Evolutionary conservation across 257 asterid genomes (phyloP).

Genomic region (Dorcoceras hygrometricum): DNA sequence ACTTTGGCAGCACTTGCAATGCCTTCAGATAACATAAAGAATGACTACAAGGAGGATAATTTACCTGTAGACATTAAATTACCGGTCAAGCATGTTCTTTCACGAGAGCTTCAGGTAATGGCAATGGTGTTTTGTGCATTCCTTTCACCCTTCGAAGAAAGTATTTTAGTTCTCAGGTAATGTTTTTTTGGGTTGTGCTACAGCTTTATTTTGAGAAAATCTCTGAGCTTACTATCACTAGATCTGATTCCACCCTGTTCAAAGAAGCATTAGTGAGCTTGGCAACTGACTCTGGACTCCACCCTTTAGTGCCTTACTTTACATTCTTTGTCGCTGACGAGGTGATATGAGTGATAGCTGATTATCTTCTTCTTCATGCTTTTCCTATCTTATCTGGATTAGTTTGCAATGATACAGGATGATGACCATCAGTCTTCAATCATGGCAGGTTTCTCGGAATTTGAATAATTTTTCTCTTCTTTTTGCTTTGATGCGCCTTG

Average conservation of each 20-base stretch:
- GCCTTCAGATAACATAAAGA: slow-evolving; percentile 64
- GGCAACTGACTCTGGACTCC: slow-evolving; percentile 98
- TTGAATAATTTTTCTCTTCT: slow-evolving; percentile 68
- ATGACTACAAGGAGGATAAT: slow-evolving; percentile 86
- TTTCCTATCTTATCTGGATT: slow-evolving; percentile 2
- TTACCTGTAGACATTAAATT: slow-evolving; percentile 75
- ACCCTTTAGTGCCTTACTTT: slow-evolving; percentile 94
- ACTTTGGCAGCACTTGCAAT: slow-evolving; percentile 49
- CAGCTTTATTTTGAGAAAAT: slow-evolving; percentile 98
- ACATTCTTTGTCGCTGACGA: slow-evolving; percentile 91
- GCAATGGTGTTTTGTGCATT: slow-evolving; percentile 18
- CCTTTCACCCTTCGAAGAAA: slow-evolving; percentile 19
- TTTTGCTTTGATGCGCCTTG: slow-evolving; percentile 93
- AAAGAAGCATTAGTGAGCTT: slow-evolving; percentile 82
- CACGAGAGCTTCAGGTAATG: slow-evolving; percentile 95
- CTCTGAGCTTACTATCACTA: slow-evolving; percentile 73
- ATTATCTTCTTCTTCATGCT: not conserved
- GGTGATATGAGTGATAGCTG: slow-evolving; percentile 37
- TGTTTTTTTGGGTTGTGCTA: slow-evolving; percentile 30
- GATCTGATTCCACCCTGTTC: slow-evolving; percentile 71
- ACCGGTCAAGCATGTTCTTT: slow-evolving; percentile 91
- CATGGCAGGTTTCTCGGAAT: slow-evolving; percentile 79
- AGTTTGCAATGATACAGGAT: slow-evolving; percentile 10
- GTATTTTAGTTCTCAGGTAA: slow-evolving; percentile 13
- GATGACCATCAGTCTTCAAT: slow-evolving; percentile 22